Conservation (phyloP, 805 yeast species). For the Myxozyma neglecta region DNA sequence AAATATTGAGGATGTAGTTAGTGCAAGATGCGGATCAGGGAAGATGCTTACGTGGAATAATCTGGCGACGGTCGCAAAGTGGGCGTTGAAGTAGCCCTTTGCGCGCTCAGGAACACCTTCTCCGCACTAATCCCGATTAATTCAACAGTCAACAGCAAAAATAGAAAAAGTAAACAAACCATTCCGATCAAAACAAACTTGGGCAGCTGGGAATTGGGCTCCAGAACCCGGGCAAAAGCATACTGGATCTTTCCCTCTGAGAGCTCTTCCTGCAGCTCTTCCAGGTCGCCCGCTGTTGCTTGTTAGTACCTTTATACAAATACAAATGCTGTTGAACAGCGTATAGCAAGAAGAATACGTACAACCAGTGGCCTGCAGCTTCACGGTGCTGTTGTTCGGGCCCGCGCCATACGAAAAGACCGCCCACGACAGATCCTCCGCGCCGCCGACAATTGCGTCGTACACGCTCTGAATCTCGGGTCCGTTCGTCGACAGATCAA, state of each 20-base stretch:
- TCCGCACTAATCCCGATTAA: constrained; percentile 56
- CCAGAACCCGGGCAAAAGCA: constrained; percentile 83
- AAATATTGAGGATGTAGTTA: not conserved
- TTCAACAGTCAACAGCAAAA: not conserved
- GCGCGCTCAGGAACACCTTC: constrained; percentile 75
- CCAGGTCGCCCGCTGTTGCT: constrained; percentile 54
- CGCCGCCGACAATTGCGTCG: constrained; percentile 76
- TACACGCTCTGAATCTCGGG: constrained; percentile 48
- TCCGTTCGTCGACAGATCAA: constrained; percentile 29
- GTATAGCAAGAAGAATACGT: constrained; percentile 9
- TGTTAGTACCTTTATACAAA: not conserved
- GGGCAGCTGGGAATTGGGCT: constrained; percentile 86
- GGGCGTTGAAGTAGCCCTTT: constrained; percentile 48
- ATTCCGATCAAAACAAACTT: constrained; percentile 87
- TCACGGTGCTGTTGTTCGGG: constrained; percentile 44
- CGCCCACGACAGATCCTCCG: constrained; percentile 67
- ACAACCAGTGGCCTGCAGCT: constrained; percentile 42
- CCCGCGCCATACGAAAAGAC: constrained; percentile 72
- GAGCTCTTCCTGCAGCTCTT: constrained; percentile 77
- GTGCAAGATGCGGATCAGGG: no score
- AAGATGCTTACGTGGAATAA: constrained; percentile 37
- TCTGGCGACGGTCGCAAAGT: constrained; percentile 44
- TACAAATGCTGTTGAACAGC: not conserved
- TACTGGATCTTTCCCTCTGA: constrained; percentile 86
- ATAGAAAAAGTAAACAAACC: constrained; percentile 41